Percentiles rank a stretch among this genome's conserved stretches.
Evolutionary conservation across 2,329 filamentous ascomycete species (phyloP).

Genomic region (Phialemoniopsis sp.): DNA sequence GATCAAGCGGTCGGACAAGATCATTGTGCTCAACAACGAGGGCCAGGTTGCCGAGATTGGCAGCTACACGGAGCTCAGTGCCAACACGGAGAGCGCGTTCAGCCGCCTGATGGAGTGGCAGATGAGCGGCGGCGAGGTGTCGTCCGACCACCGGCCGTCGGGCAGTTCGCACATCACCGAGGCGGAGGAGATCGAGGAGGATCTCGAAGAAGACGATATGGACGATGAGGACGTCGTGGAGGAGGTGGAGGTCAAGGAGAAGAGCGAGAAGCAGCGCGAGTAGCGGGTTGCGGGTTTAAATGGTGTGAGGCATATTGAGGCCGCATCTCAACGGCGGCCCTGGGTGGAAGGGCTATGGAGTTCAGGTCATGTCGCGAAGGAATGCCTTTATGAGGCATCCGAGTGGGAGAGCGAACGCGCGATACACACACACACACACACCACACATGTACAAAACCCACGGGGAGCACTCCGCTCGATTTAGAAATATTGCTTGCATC

Average conservation of each 20-base stretch:
- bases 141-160: slow-evolving; percentile 30
- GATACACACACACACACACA: no score
- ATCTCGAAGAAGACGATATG: slow-evolving; percentile 34
- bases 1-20: slow-evolving; percentile 91
- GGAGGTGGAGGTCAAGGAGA: slow-evolving; percentile 11
- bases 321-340: no score
- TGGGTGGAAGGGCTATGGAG: no score
- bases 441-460: no score
- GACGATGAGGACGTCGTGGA: slow-evolving; percentile 18
- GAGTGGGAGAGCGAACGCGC: no score
- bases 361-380: no score
- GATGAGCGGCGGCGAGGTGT: slow-evolving; percentile 76
- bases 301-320: no score
- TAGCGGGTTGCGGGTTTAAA: no score
- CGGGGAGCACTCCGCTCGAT: no score
- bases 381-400: no score
- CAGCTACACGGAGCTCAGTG: slow-evolving; percentile 72
- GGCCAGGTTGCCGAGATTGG: slow-evolving; percentile 90
- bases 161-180: slow-evolving; percentile 40
- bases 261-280: slow-evolving; percentile 4
- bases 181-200: slow-evolving; percentile 46
- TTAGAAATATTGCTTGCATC: no score
- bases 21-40: slow-evolving; percentile 84
- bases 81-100: slow-evolving; percentile 76
- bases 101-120: slow-evolving; percentile 99